These are phyloP conservation scores for Pulveroboletus ravenelii DNA, from an alignment of 768 basidiomycete genomes.

Conservation along the genomic window DNA sequence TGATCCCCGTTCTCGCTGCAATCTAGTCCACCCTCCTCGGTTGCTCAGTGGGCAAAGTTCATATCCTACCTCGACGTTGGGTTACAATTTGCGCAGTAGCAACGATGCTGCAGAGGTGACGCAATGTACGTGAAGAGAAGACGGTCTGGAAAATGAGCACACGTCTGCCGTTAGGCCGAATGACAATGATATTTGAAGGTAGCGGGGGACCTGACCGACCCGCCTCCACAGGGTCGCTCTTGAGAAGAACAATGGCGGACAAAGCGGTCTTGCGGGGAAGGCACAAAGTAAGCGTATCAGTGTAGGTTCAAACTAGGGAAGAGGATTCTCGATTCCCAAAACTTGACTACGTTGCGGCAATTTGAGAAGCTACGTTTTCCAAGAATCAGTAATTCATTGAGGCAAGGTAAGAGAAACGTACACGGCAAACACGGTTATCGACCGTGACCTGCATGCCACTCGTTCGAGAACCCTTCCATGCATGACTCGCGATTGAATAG, in stretches of 20 bases:
- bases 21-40: not conserved
- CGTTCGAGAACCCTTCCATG: not conserved
- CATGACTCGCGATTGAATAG: not conserved
- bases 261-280: not conserved
- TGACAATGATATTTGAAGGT: not conserved
- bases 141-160: not conserved
- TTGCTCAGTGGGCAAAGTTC: not conserved
- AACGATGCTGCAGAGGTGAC: not conserved
- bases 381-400: not conserved
- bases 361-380: not conserved
- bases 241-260: not conserved
- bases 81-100: too few species aligned
- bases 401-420: not conserved
- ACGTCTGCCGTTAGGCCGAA: too few species aligned
- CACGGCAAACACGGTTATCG: too few species aligned
- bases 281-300: not conserved
- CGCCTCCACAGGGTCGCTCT: too few species aligned
- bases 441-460: not conserved
- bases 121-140: not conserved
- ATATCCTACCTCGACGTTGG: not conserved
- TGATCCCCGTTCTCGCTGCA: not conserved
- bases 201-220: not conserved
- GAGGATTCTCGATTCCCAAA: not conserved
- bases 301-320: not conserved
- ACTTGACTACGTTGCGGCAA: too few species aligned